Evolutionary conservation across 2,329 filamentous ascomycete genomes (phyloP).

Genomic region (Scolecobasidium constrictum): DNA sequence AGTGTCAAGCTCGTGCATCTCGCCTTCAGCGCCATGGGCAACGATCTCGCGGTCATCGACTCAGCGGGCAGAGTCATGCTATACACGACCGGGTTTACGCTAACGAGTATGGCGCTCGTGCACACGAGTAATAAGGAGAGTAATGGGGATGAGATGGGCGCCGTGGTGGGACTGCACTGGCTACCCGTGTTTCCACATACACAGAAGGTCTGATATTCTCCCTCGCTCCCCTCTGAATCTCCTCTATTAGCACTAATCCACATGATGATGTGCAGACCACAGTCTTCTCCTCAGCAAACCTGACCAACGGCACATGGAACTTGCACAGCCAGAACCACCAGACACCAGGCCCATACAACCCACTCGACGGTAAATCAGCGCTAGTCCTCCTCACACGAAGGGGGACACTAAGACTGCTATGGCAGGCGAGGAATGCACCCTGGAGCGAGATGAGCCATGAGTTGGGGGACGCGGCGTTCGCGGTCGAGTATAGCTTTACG

Average conservation of each 20-base stretch:
- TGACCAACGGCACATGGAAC: constrained; percentile 43
- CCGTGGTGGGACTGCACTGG: constrained; percentile 81
- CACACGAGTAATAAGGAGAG: constrained; percentile 56
- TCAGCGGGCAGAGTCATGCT: constrained; percentile 66
- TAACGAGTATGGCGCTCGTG: constrained; percentile 59
- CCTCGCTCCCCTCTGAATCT: constrained; percentile 14
- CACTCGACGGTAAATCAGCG: constrained; percentile 58
- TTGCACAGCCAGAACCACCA: constrained; percentile 58
- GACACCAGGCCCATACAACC: constrained; percentile 62
- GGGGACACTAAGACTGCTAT: constrained; percentile 65
- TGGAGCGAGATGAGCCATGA: constrained; percentile 65
- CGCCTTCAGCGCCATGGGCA: constrained; percentile 65
- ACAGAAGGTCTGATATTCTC: constrained; percentile 20
- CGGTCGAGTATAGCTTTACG: constrained; percentile 32
- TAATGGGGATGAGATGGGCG: constrained; percentile 63
- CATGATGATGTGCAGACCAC: constrained; percentile 23
- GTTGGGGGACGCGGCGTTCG: constrained; percentile 59
- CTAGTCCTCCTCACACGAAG: constrained; percentile 67
- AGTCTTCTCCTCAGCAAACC: constrained; percentile 28
- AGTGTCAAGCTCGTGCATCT: constrained; percentile 66
- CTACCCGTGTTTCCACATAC: constrained; percentile 39
- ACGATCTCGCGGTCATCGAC: constrained; percentile 78
- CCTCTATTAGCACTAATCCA: constrained; percentile 10
- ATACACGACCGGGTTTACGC: constrained; percentile 55
- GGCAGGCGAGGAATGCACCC: constrained; percentile 60